Conservation (phyloP, 176 grass and related monocot species). For the Avena sativa region DNA sequence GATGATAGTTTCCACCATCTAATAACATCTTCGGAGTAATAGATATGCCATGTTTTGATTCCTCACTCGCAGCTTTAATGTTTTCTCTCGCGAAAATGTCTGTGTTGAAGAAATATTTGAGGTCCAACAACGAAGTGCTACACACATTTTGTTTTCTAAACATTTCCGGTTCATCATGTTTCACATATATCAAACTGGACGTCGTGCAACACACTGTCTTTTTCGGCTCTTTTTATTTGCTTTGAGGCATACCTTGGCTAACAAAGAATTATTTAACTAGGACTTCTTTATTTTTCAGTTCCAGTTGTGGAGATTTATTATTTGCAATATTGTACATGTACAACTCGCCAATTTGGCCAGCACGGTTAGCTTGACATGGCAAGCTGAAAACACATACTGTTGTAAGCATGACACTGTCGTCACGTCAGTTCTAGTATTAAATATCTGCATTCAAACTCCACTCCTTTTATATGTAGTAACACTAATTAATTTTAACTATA, state of each 20-base stretch:
- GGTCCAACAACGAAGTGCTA: not conserved
- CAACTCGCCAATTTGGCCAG: constrained; percentile 24
- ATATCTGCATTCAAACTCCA: constrained; percentile 4
- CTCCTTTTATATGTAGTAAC: not conserved
- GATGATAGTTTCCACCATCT: not conserved
- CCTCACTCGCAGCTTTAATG: not conserved
- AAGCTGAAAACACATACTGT: not conserved
- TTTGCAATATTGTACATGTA: not conserved
- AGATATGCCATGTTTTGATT: not conserved
- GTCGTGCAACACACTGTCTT: not conserved
- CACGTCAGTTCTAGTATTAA: not conserved
- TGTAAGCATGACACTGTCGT: not conserved
- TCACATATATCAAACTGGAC: not conserved
- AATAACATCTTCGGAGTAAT: not conserved
- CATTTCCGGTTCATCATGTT: not conserved
- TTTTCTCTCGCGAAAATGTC: not conserved
- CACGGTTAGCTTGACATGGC: not conserved
- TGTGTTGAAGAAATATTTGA: not conserved
- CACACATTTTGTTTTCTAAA: not conserved
- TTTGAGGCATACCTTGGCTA: not conserved
- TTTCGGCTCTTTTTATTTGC: constrained; percentile 7
- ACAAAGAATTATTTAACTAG: not conserved
- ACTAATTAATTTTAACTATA: not conserved
- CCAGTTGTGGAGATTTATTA: not conserved
- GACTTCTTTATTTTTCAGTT: not conserved